These are phyloP conservation scores for Antitrichia curtipendula DNA, from an alignment of 225 moss, liverwort and hornwort species.

Conservation along the genomic window DNA sequence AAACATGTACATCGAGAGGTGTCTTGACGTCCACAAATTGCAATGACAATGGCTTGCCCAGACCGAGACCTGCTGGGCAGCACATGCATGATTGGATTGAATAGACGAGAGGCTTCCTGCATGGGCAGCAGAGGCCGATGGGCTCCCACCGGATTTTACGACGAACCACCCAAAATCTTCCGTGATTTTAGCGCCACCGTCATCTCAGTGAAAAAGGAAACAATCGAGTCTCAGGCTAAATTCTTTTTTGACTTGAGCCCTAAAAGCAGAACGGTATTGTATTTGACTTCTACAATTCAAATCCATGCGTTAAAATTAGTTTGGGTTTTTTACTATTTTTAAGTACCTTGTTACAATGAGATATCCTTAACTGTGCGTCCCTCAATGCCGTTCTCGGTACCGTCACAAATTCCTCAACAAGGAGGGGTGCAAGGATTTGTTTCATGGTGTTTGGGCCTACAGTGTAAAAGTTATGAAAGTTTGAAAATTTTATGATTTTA, in stretches of 20 bases:
- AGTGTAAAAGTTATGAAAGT: no score
- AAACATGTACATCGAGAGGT: background rate
- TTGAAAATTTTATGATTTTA: no score
- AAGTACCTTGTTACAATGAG: no score
- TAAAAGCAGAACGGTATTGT: background rate
- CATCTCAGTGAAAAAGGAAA: background rate
- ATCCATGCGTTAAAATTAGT: no score
- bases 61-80: background rate
- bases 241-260: background rate
- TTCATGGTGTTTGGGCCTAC: no score
- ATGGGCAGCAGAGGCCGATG: background rate
- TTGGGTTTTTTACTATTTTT: no score
- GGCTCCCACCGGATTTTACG: background rate
- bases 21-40: background rate
- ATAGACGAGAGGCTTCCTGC: background rate
- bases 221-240: fast-evolving
- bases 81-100: background rate
- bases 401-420: no score
- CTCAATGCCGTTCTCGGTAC: no score
- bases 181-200: background rate
- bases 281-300: background rate
- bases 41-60: background rate
- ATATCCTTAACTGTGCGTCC: no score
- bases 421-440: no score
- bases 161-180: background rate